Evolutionary conservation across 306 rosid genomes (phyloP).

Genomic region (Vachellia collinsii): DNA sequence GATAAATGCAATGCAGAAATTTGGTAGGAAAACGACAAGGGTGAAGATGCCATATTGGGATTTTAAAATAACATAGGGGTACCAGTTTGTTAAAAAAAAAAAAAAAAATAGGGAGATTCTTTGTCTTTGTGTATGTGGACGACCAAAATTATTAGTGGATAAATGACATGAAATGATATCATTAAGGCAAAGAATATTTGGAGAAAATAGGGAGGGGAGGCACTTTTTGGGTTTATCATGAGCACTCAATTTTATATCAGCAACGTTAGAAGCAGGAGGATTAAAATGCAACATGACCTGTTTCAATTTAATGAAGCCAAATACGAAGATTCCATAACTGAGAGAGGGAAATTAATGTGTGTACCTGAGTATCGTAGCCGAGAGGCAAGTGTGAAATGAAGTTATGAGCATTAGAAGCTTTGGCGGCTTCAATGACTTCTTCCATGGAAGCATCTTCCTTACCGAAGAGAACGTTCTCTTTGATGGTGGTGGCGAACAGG

Average conservation of each 20-base stretch:
- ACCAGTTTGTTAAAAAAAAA: neutral
- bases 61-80: neutral
- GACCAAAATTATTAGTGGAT: constrained; percentile 3
- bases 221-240: neutral
- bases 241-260: neutral
- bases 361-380: constrained; percentile 76
- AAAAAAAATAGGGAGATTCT: neutral
- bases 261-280: neutral
- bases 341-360: neutral
- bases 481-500: constrained; percentile 69
- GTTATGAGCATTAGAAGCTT: constrained; percentile 75
- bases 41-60: neutral
- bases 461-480: constrained; percentile 76
- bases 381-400: constrained; percentile 67
- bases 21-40: neutral
- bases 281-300: no score
- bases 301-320: no score
- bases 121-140: neutral
- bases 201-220: neutral
- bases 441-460: constrained; percentile 68
- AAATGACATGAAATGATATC: neutral
- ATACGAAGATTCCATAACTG: neutral
- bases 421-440: constrained; percentile 58
- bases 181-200: neutral
- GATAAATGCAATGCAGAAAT: neutral